phyloP scores from a whole-genome alignment of 345 rosid genomes.

The Geranium rotundifolium region DNA sequence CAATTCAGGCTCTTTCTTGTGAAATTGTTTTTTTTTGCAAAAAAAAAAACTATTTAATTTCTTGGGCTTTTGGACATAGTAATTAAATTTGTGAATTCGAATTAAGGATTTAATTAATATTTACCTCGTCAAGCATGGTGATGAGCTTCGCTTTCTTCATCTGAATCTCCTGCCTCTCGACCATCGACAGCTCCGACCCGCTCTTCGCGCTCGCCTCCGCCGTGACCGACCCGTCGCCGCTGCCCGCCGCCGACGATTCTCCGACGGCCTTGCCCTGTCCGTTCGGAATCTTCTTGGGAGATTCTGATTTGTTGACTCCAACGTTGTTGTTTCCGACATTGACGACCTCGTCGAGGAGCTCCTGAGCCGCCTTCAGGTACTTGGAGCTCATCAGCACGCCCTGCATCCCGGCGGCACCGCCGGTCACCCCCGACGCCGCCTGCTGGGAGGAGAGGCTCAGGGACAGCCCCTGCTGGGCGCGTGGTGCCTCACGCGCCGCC shows the following conservation, averaged over 20 bases:
- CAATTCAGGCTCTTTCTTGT: too few relatives aligned
- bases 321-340: conserved; percentile 42
- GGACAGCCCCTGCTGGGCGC: conserved; percentile 73
- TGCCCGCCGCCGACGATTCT: conserved; percentile 36
- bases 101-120: too few relatives aligned
- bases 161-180: conserved; percentile 96
- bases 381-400: conserved; percentile 67
- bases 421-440: conserved; percentile 65
- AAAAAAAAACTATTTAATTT: too few relatives aligned
- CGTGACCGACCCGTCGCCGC: conserved; percentile 16
- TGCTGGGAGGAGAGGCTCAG: conserved; percentile 81
- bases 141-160: conserved; percentile 90
- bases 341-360: conserved; percentile 85
- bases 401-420: conserved; percentile 53
- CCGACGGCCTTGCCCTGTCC: conserved; percentile 31
- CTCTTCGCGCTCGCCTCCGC: conserved; percentile 40
- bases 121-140: conserved; percentile 89
- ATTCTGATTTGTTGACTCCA: conserved; percentile 24
- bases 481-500: conserved; percentile 54
- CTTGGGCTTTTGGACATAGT: too few relatives aligned
- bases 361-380: conserved; percentile 91
- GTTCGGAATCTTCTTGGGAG: conserved; percentile 25
- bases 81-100: too few relatives aligned
- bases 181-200: conserved; percentile 51
- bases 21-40: too few relatives aligned